A percentile compares a stretch with the other conserved stretches of the same genome.
phyloP scores from a whole-genome alignment of 2,329 filamentous ascomycete species.

The Eutypella sp. region DNA sequence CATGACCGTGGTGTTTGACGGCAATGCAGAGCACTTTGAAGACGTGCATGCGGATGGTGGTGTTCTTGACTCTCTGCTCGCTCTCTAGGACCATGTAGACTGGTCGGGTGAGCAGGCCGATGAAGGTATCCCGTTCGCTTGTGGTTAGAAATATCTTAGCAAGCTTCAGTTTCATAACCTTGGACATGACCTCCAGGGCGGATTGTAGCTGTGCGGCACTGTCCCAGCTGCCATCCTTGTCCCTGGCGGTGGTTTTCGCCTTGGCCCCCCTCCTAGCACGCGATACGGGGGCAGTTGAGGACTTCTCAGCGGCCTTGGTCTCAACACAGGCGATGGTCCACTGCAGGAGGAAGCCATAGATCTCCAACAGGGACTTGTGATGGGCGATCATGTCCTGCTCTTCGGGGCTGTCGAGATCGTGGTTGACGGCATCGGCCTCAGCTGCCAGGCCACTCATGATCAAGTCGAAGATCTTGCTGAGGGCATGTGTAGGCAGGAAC shows the following conservation, averaged over 20 bases:
- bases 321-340: slow-evolving; percentile 96
- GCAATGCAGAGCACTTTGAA: slow-evolving; percentile 97
- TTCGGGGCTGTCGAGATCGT: slow-evolving; percentile 78
- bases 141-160: slow-evolving; percentile 93
- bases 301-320: slow-evolving; percentile 87
- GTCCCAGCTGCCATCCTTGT: slow-evolving; percentile 80
- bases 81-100: slow-evolving; percentile 93
- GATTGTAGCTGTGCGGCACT: slow-evolving; percentile 81
- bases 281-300: slow-evolving; percentile 63
- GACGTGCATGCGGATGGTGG: slow-evolving; percentile 86
- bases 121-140: slow-evolving; percentile 91
- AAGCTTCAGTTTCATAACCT: slow-evolving; percentile 88
- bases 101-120: slow-evolving; percentile 84
- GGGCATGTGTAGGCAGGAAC: slow-evolving; percentile 70
- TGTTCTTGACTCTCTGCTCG: slow-evolving; percentile 86
- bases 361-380: slow-evolving; percentile 88
- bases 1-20: slow-evolving; percentile 95
- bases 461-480: slow-evolving; percentile 91
- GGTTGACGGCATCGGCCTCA: slow-evolving; percentile 78
- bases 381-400: slow-evolving; percentile 82
- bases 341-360: slow-evolving; percentile 89
- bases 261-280: slow-evolving; percentile 70
- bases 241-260: slow-evolving; percentile 61
- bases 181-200: slow-evolving; percentile 91
- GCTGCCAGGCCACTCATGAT: slow-evolving; percentile 80